phyloP scores from a whole-genome alignment of 2,329 filamentous ascomycete genomes.

The Sphaerulina vaccinii region DNA sequence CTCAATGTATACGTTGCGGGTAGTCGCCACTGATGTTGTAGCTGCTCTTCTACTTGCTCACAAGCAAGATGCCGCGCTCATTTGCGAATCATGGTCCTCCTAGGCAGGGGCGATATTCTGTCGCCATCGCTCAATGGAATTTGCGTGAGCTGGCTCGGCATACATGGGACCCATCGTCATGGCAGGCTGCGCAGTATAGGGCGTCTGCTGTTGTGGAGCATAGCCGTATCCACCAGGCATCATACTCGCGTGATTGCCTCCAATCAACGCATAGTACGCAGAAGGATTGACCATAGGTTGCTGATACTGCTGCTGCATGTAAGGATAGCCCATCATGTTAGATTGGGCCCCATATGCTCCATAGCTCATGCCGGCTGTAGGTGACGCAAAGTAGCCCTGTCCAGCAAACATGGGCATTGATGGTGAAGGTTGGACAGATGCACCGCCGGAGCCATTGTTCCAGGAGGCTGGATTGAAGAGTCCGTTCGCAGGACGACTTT shows the following conservation, averaged over 20 bases:
- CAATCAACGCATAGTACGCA: slow-evolving; percentile 21
- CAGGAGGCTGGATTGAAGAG: slow-evolving; percentile 35
- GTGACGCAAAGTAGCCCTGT: slow-evolving; percentile 29
- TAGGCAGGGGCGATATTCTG: slow-evolving; percentile 9
- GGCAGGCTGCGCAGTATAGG: slow-evolving; percentile 1
- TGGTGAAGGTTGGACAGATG: slow-evolving; percentile 13
- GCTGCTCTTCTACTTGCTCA: neutral
- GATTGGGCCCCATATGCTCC: slow-evolving; percentile 17
- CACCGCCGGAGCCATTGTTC: slow-evolving; percentile 23
- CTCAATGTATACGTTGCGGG: too few species aligned
- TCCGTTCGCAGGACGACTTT: slow-evolving; percentile 31
- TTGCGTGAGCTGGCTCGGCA: slow-evolving; percentile 5
- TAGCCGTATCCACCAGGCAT: slow-evolving; percentile 1
- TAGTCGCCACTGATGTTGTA: neutral
- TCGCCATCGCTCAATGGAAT: slow-evolving; percentile 9
- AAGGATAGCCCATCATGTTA: slow-evolving; percentile 12
- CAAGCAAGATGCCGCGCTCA: neutral
- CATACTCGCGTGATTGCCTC: slow-evolving; percentile 1
- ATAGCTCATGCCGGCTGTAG: slow-evolving; percentile 27
- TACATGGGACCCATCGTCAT: neutral
- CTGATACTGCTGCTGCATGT: slow-evolving; percentile 16
- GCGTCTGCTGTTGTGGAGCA: slow-evolving; percentile 1
- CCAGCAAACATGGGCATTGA: slow-evolving; percentile 14
- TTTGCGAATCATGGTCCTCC: neutral
- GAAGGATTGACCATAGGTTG: slow-evolving; percentile 20